A percentile compares a stretch with the other conserved stretches of the same genome.
These are phyloP conservation scores for Limnomonas spitsbergensis DNA, from an alignment of 139 green algal species.

Conservation along the genomic window DNA sequence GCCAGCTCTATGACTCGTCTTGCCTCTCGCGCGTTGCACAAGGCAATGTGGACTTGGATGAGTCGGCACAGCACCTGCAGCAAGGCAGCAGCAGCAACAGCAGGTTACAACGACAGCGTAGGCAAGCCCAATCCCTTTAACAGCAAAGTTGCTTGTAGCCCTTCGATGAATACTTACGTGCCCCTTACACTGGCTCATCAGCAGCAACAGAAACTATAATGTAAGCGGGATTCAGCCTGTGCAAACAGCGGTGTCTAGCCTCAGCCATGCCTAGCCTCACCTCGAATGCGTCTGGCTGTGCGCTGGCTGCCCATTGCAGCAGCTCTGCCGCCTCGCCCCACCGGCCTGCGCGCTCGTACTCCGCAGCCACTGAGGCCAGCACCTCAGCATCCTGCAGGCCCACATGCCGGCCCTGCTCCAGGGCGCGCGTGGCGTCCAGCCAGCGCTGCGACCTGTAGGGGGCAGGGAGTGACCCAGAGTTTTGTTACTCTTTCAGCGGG, in stretches of 20 bases:
- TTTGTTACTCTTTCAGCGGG: too few relatives aligned
- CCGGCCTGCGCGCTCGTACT: neutral
- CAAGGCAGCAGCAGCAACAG: too few relatives aligned
- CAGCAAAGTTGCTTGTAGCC: neutral
- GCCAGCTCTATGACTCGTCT: neutral
- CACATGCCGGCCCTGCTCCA: neutral
- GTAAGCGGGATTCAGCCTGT: too few relatives aligned
- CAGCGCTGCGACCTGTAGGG: neutral
- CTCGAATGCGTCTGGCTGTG: neutral
- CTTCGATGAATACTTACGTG: constrained; percentile 1
- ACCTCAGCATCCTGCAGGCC: constrained; percentile 1
- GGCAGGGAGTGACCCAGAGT: too few relatives aligned
- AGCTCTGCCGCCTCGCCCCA: neutral
- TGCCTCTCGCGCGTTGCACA: neutral
- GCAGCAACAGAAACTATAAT: too few relatives aligned
- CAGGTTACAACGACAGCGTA: too few relatives aligned
- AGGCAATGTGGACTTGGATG: neutral
- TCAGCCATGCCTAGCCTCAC: too few relatives aligned
- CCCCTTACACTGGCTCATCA: too few relatives aligned
- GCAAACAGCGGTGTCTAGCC: too few relatives aligned
- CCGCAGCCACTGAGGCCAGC: neutral
- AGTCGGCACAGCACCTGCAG: neutral
- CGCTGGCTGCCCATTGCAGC: constrained; percentile 4
- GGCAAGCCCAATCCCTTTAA: too few relatives aligned
- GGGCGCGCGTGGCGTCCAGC: neutral